A percentile compares a stretch with the other conserved stretches of the same genome.
These are phyloP conservation scores for Capsicum baccatum DNA, from an alignment of 257 asterid species.

Conservation along the genomic window DNA sequence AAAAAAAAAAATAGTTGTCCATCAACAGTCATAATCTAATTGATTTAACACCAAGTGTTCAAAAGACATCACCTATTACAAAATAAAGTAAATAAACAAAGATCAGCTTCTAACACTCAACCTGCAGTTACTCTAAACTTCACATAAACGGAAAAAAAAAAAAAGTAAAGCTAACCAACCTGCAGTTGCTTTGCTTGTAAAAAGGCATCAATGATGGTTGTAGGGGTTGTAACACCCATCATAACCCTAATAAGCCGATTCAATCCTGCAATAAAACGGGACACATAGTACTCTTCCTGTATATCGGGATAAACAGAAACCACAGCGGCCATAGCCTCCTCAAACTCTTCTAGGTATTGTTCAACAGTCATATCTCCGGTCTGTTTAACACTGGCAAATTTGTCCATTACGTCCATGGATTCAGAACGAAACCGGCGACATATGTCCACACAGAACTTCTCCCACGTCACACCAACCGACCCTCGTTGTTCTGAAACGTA, in stretches of 20 bases:
- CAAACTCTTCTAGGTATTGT: not conserved
- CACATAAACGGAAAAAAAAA: not conserved
- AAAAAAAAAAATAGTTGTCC: too few relatives aligned
- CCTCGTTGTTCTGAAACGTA: not conserved
- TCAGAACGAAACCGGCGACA: not conserved
- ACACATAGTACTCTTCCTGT: not conserved
- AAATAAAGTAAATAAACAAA: not conserved
- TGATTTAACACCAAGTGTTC: not conserved
- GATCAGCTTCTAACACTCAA: not conserved
- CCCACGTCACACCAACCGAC: not conserved
- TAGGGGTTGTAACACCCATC: not conserved
- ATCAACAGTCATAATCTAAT: too few relatives aligned
- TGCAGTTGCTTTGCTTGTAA: not conserved
- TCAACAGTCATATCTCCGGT: not conserved
- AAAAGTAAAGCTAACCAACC: not conserved
- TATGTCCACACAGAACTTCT: not conserved
- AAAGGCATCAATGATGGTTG: not conserved
- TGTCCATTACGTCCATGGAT: not conserved
- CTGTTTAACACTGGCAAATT: not conserved
- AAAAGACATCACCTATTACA: not conserved
- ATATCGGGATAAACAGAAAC: not conserved
- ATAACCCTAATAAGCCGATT: not conserved
- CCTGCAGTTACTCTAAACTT: not conserved
- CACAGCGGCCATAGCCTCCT: not conserved
- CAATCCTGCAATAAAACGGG: slow-evolving; percentile 13